A percentile compares a stretch with the other conserved stretches of the same genome.
Conservation (phyloP, 768 basidiomycete genomes). For the Clitopilus passeckerianus region DNA sequence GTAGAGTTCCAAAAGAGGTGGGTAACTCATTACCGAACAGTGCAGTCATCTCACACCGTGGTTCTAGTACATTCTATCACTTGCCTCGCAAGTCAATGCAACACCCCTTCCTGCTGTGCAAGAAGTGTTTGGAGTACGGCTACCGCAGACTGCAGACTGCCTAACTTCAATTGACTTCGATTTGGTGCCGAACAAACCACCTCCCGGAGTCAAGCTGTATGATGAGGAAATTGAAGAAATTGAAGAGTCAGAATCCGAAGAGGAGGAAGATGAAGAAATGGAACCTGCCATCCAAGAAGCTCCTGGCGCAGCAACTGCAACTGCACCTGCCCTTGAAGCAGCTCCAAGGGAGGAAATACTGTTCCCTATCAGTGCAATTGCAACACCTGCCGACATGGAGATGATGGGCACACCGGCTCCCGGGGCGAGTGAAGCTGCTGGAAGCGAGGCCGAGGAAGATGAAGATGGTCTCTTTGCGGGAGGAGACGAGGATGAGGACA, state of each 20-base stretch:
- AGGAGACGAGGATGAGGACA: conserved; percentile 73
- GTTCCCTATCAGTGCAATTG: conserved; percentile 56
- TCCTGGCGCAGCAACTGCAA: conserved; percentile 19
- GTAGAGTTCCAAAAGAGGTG: conserved; percentile 86
- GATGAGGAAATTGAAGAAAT: conserved; percentile 83
- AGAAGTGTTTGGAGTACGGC: conserved; percentile 81
- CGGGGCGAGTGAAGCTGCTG: conserved; percentile 27
- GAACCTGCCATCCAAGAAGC: conserved; percentile 51
- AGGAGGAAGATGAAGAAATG: conserved; percentile 68
- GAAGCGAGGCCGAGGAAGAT: conserved; percentile 69
- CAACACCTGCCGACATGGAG: conserved; percentile 66
- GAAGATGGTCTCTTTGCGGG: conserved; percentile 76
- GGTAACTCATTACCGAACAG: conserved; percentile 9
- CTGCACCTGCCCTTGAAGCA: conserved; percentile 27
- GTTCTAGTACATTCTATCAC: conserved; percentile 65
- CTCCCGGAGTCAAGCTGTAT: conserved; percentile 68
- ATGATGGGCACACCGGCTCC: conserved; percentile 47
- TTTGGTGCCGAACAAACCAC: conserved; percentile 79
- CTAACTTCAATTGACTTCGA: conserved; percentile 83
- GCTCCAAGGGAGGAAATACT: conserved; percentile 40
- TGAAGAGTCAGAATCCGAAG: conserved; percentile 67
- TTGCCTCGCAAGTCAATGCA: conserved; percentile 81
- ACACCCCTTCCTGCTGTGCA: conserved; percentile 79
- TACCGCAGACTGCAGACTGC: conserved; percentile 68
- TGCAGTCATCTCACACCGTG: background rate